A percentile compares a stretch with the other conserved stretches of the same genome.
Conservation (phyloP, 164 flowering plant species). For the grape (Vitis vinifera) region DNA sequence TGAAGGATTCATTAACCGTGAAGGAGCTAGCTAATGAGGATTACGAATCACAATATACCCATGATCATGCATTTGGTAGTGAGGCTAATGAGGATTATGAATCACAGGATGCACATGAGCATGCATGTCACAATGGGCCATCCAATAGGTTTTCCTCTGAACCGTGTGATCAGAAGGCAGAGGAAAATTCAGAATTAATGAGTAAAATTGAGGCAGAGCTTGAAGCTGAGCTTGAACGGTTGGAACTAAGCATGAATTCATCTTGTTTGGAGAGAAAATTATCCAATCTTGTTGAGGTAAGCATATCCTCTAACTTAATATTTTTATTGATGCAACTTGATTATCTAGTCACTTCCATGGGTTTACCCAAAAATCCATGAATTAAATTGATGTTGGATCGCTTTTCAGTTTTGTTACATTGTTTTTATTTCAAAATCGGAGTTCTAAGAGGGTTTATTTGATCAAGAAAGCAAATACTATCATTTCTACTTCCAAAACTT, state of each 20-base stretch:
- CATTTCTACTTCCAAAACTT: not conserved
- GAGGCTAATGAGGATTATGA: conserved; percentile 40
- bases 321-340: not conserved
- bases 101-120: conserved; percentile 30
- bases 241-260: conserved; percentile 64
- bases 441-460: not conserved
- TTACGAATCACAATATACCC: conserved; percentile 34
- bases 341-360: not conserved
- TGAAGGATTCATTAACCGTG: conserved; percentile 79
- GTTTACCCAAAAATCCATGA: not conserved
- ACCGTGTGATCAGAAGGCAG: conserved; percentile 17
- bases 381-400: not conserved
- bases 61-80: conserved; percentile 16
- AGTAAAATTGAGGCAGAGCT: conserved; percentile 92
- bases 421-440: not conserved
- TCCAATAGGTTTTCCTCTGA: conserved; percentile 19
- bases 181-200: conserved; percentile 40
- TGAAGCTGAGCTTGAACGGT: conserved; percentile 87
- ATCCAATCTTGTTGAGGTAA: conserved; percentile 60
- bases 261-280: conserved; percentile 39
- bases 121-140: conserved; percentile 14
- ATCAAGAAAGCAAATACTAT: not conserved
- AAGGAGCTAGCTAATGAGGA: conserved; percentile 64
- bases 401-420: not conserved
- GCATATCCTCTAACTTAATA: conserved; percentile 1